phyloP scores from a whole-genome alignment of 208 protist species.

The Trypanosoma brucei region DNA sequence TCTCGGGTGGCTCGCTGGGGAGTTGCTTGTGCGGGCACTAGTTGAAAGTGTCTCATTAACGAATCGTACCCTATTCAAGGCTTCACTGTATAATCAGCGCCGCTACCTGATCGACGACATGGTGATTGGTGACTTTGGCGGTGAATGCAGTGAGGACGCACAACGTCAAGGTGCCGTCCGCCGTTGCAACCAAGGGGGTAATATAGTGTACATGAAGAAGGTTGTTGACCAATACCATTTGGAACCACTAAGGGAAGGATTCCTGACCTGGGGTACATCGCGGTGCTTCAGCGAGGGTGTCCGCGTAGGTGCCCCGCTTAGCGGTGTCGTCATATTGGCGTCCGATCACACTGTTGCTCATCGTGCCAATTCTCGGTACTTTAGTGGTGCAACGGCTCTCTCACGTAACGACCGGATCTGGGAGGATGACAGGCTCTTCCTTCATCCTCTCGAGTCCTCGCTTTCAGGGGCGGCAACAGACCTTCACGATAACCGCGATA shows the following conservation, averaged over 20 bases:
- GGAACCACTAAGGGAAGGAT: background rate
- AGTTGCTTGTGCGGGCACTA: background rate
- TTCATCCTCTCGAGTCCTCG: background rate
- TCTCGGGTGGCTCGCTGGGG: background rate
- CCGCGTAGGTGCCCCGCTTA: background rate
- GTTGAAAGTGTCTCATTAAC: background rate
- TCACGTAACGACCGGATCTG: background rate
- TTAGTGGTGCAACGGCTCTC: background rate
- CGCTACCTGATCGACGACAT: slow-evolving; percentile 21
- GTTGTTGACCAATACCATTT: background rate
- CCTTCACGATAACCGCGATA: background rate
- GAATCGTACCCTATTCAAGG: slow-evolving; percentile 2
- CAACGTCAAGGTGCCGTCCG: slow-evolving; percentile 3
- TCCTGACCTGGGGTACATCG: slow-evolving; percentile 1
- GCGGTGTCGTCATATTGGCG: background rate
- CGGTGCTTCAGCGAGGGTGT: background rate
- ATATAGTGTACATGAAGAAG: slow-evolving; percentile 13
- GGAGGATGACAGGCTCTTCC: background rate
- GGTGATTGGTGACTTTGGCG: slow-evolving; percentile 26
- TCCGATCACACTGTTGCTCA: background rate
- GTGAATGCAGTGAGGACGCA: background rate
- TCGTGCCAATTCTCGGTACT: background rate
- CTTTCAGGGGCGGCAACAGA: background rate
- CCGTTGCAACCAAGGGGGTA: slow-evolving; percentile 17
- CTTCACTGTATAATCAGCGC: slow-evolving; percentile 23